phyloP scores from a whole-genome alignment of 208 protist species.

The Leishmania amazonensis region DNA sequence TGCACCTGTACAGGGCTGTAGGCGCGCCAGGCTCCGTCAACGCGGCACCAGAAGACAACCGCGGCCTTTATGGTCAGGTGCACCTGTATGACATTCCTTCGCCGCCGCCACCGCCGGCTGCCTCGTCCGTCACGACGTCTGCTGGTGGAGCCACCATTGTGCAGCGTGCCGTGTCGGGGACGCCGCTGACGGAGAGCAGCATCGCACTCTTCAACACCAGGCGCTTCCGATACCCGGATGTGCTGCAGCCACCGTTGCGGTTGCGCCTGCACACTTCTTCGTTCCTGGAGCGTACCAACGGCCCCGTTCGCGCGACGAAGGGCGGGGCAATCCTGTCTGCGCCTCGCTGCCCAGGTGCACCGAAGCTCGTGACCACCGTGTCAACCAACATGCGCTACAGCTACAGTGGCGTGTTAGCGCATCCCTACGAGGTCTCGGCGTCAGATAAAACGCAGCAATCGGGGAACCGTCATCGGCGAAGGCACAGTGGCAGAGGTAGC shows the following conservation, averaged over 20 bases:
- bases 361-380: background rate
- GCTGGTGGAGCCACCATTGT: background rate
- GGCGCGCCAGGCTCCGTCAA: background rate
- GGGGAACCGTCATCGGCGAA: background rate
- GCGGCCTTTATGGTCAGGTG: background rate
- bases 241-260: background rate
- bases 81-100: background rate
- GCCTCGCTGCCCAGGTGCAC: background rate
- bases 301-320: background rate
- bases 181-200: background rate
- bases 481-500: background rate
- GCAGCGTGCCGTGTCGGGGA: background rate
- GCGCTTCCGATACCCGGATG: background rate
- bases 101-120: background rate
- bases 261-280: background rate
- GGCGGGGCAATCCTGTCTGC: background rate
- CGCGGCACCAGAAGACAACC: background rate
- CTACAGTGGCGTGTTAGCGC: background rate
- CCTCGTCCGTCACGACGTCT: background rate
- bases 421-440: background rate
- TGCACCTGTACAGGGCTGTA: conserved; percentile 19
- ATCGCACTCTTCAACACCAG: background rate
- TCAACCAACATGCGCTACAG: background rate
- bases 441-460: background rate
- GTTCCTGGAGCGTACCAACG: background rate